Evolutionary conservation across 1,284 basidiomycete genomes (phyloP).

Genomic region (Thecaphora frezii): DNA sequence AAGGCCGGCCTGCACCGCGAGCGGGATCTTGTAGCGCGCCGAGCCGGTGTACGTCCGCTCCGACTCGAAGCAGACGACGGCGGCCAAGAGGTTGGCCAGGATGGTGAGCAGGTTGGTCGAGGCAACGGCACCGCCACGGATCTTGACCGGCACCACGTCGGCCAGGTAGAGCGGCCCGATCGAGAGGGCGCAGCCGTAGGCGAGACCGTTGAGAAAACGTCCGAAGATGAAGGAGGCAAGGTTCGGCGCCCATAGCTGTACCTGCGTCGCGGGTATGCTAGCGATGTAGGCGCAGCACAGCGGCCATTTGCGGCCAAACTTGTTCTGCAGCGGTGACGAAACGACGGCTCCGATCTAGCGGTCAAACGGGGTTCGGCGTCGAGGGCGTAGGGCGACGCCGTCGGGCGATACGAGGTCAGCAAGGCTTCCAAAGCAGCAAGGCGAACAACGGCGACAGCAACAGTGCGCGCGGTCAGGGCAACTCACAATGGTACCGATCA

Average conservation of each 20-base stretch:
- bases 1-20: slow-evolving; percentile 35
- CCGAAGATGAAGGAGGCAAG: slow-evolving; percentile 44
- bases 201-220: slow-evolving; percentile 40
- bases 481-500: slow-evolving; percentile 37
- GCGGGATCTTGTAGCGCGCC: slow-evolving; percentile 34
- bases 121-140: slow-evolving; percentile 41
- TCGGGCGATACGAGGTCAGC: no score
- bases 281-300: slow-evolving; percentile 38
- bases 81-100: slow-evolving; percentile 33
- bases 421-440: no score
- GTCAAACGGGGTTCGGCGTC: not conserved
- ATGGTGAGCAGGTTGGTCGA: slow-evolving; percentile 44
- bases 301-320: slow-evolving; percentile 43
- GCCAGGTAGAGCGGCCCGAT: slow-evolving; percentile 44
- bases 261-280: slow-evolving; percentile 39
- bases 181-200: slow-evolving; percentile 41
- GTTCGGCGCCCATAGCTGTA: slow-evolving; percentile 47
- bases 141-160: slow-evolving; percentile 40
- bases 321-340: slow-evolving; percentile 29
- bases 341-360: slow-evolving; percentile 23
- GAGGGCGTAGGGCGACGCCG: no score
- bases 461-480: not conserved
- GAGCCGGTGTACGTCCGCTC: slow-evolving; percentile 19
- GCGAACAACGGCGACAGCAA: no score
- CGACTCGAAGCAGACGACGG: slow-evolving; percentile 33